Evolutionary conservation across 2,329 filamentous ascomycete species (phyloP).

Genomic region (Didymella segeticola): DNA sequence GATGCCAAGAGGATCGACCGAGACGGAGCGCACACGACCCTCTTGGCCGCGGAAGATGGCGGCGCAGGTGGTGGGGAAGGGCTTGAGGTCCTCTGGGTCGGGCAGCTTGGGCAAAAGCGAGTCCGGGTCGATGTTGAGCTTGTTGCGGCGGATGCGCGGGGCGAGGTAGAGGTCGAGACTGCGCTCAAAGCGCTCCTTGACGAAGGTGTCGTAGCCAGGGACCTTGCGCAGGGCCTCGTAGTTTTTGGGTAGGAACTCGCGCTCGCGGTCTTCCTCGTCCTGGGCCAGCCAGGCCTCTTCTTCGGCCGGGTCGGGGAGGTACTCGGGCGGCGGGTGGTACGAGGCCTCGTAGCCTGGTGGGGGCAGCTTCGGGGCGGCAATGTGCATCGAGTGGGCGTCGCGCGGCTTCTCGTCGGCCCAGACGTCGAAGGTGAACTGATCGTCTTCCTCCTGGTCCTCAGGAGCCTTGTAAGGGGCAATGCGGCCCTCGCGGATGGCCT

Average conservation of each 20-base stretch:
- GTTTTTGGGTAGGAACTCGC: conserved; percentile 83
- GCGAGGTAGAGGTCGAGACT: conserved; percentile 96
- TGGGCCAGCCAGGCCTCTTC: conserved; percentile 82
- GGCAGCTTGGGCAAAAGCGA: conserved; percentile 92
- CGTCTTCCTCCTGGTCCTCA: conserved; percentile 75
- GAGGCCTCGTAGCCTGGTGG: conserved; percentile 95
- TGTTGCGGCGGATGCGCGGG: conserved; percentile 87
- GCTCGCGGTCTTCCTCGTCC: conserved; percentile 90
- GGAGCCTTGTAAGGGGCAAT: conserved; percentile 89
- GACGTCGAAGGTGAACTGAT: conserved; percentile 81
- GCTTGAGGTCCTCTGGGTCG: conserved; percentile 88
- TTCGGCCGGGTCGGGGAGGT: conserved; percentile 85
- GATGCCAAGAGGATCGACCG: conserved; percentile 83
- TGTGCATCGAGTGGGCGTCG: conserved; percentile 89
- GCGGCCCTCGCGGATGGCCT: conserved; percentile 90
- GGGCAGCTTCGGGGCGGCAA: conserved; percentile 90
- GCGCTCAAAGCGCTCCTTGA: conserved; percentile 96
- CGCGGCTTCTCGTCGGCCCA: conserved; percentile 88
- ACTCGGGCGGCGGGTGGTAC: conserved; percentile 95
- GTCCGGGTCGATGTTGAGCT: conserved; percentile 94
- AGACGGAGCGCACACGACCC: conserved; percentile 82
- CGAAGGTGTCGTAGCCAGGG: conserved; percentile 85
- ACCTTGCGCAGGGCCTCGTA: conserved; percentile 88
- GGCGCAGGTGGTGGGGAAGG: conserved; percentile 90
- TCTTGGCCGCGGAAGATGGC: conserved; percentile 88